Percentiles rank a stretch among this genome's conserved stretches.
These are phyloP conservation scores for Penicillium alfredii DNA, from an alignment of 495 filamentous ascomycete genomes.

Conservation along the genomic window DNA sequence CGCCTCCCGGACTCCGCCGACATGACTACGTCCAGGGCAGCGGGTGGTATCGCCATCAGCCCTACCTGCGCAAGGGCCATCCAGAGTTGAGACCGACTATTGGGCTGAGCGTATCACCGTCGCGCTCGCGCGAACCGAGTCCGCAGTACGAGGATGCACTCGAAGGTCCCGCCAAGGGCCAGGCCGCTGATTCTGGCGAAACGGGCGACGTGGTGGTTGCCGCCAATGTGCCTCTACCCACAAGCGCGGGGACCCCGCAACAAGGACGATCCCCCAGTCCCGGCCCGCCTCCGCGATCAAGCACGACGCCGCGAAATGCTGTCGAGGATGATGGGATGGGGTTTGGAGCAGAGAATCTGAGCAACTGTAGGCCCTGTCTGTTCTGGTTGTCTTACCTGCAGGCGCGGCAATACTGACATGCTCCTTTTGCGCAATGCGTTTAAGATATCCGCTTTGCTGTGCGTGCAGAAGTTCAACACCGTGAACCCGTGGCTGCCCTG, in stretches of 20 bases:
- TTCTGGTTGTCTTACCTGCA: constrained; percentile 14
- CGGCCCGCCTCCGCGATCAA: constrained; percentile 22
- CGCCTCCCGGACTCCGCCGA: constrained; percentile 53
- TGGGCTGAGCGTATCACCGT: constrained; percentile 36
- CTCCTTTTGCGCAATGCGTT: constrained; percentile 17
- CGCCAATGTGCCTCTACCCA: constrained; percentile 51
- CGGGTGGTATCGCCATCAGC: constrained; percentile 58
- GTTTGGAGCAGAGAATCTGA: constrained; percentile 40
- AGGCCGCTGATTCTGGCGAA: constrained; percentile 26
- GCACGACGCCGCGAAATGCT: constrained; percentile 15
- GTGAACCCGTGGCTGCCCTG: constrained; percentile 75
- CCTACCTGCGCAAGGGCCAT: constrained; percentile 35
- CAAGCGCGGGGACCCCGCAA: constrained; percentile 44
- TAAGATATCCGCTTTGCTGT: constrained; percentile 82
- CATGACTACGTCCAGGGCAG: constrained; percentile 44
- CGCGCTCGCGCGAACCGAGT: constrained; percentile 48
- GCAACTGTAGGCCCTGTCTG: constrained; percentile 49
- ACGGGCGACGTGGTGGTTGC: constrained; percentile 50
- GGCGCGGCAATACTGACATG: constrained; percentile 34
- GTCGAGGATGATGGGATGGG: constrained; percentile 28
- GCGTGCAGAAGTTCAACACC: constrained; percentile 79
- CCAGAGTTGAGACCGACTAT: constrained; percentile 37
- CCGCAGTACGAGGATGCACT: constrained; percentile 51
- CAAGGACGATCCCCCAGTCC: constrained; percentile 50
- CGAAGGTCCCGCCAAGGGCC: constrained; percentile 29